Evolutionary conservation across 2,329 filamentous ascomycete genomes (phyloP).

Genomic region (Ophiostoma quercus): DNA sequence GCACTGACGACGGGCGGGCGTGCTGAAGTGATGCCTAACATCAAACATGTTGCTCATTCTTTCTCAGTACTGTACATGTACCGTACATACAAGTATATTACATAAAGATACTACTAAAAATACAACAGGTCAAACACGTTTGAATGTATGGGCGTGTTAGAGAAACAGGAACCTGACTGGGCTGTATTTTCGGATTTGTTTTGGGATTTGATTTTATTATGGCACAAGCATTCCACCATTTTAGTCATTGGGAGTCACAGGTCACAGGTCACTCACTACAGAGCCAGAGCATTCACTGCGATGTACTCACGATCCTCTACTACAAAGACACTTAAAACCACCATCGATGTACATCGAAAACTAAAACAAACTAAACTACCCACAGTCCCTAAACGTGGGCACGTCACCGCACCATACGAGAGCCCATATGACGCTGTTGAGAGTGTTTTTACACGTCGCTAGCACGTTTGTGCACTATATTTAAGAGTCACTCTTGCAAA

Average conservation of each 20-base stretch:
- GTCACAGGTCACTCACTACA: background rate
- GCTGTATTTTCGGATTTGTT: background rate
- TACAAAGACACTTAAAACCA: background rate
- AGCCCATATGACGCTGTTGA: background rate
- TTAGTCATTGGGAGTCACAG: background rate
- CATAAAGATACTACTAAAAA: no score
- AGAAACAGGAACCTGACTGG: constrained; percentile 1
- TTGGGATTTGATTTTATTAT: background rate
- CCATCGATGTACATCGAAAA: background rate
- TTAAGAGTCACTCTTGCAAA: background rate
- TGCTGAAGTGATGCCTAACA: background rate
- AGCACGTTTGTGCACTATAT: constrained; percentile 4
- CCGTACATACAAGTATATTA: background rate
- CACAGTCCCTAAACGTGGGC: constrained; percentile 3
- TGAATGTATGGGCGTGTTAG: background rate
- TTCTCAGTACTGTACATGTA: background rate
- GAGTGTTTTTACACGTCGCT: background rate
- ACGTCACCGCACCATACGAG: background rate
- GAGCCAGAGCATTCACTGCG: no score
- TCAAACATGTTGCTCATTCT: background rate
- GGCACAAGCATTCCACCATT: constrained; percentile 6
- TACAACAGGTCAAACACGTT: constrained; percentile 1
- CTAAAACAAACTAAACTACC: background rate
- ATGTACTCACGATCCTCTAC: no score
- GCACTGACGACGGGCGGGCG: background rate